Evolutionary conservation across 345 rosid species (phyloP).

Genomic region (Sonneratia alba): DNA sequence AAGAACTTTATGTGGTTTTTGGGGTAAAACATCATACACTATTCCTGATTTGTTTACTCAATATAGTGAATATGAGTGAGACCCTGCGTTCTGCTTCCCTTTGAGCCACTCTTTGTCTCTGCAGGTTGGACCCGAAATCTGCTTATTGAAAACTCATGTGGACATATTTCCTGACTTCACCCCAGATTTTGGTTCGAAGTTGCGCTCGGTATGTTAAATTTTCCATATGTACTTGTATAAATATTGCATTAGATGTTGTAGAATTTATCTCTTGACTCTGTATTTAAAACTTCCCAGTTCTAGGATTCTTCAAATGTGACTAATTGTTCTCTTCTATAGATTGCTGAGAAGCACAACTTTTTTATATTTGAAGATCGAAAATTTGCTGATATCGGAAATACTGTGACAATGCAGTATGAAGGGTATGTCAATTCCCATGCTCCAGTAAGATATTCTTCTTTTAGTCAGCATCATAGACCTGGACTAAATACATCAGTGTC

Average conservation of each 20-base stretch:
- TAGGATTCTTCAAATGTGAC: neutral
- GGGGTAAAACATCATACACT: neutral
- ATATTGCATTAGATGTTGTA: neutral
- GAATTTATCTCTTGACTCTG: neutral
- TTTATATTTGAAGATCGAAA: constrained; percentile 93
- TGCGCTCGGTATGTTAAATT: constrained; percentile 48
- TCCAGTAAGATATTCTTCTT: neutral
- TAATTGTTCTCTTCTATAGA: constrained; percentile 25
- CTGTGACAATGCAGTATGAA: constrained; percentile 97
- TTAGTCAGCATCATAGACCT: neutral
- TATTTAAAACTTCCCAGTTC: neutral
- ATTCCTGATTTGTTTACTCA: neutral
- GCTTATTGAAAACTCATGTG: constrained; percentile 89
- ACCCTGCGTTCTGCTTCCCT: neutral
- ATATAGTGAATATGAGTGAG: neutral
- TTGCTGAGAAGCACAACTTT: constrained; percentile 82
- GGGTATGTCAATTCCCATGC: constrained; percentile 34
- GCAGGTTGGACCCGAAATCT: constrained; percentile 95
- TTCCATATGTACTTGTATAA: neutral
- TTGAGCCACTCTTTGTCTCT: constrained; percentile 2
- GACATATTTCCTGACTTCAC: constrained; percentile 95
- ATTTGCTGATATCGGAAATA: constrained; percentile 98
- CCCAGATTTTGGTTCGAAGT: constrained; percentile 77
- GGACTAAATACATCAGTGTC: neutral
- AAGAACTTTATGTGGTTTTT: neutral